Conservation (phyloP, 306 rosid species). For the Spatholobus suberectus region DNA sequence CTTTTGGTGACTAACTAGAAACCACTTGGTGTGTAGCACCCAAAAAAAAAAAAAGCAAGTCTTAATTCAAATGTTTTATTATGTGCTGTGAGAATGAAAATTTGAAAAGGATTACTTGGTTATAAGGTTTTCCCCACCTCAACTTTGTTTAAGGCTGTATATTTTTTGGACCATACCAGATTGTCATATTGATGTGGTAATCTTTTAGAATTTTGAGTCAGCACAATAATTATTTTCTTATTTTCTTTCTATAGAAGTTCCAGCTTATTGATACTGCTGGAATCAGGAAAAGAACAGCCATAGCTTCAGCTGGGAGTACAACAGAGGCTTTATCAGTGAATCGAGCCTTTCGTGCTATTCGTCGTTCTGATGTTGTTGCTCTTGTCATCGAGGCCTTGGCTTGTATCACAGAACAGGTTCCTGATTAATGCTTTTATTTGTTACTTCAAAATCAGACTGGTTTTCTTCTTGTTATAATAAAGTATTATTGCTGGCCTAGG, state of each 20-base stretch:
- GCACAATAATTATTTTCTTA: slow-evolving; percentile 1
- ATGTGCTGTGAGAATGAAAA: neutral
- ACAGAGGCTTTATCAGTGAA: slow-evolving; percentile 95
- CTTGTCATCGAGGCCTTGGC: slow-evolving; percentile 98
- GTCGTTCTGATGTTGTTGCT: slow-evolving; percentile 92
- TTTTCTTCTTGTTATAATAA: slow-evolving; percentile 16
- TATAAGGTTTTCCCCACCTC: slow-evolving; percentile 28
- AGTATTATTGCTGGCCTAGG: slow-evolving; percentile 21
- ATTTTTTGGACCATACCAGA: slow-evolving; percentile 3
- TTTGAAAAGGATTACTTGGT: slow-evolving; percentile 25
- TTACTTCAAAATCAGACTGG: neutral
- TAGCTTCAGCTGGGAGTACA: slow-evolving; percentile 81
- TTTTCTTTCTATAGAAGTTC: slow-evolving; percentile 73
- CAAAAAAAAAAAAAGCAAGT: neutral
- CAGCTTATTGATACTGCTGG: slow-evolving; percentile 95
- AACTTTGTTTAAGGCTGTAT: slow-evolving; percentile 32
- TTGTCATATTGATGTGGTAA: neutral
- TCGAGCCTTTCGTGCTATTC: slow-evolving; percentile 95
- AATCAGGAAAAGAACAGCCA: slow-evolving; percentile 84
- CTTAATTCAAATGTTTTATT: slow-evolving; percentile 24
- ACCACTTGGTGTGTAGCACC: slow-evolving; percentile 6
- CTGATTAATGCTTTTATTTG: slow-evolving; percentile 1
- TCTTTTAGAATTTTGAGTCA: slow-evolving; percentile 14
- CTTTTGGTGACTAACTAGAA: slow-evolving; percentile 37
- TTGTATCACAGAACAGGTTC: slow-evolving; percentile 94